These are phyloP conservation scores for Mycena leptocephala DNA, from an alignment of 768 basidiomycete genomes.

Conservation along the genomic window DNA sequence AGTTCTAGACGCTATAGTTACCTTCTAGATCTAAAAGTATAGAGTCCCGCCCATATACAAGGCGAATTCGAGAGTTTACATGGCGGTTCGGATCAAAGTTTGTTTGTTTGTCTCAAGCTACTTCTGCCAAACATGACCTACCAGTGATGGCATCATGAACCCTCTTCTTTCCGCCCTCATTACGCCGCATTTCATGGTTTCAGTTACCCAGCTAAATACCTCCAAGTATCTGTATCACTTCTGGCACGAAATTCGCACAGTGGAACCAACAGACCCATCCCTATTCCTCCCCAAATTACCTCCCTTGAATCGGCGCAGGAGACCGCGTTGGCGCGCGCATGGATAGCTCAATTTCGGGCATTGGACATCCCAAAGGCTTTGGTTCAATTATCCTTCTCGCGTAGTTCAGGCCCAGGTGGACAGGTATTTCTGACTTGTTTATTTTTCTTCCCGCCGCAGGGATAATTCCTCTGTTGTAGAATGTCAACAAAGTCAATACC, in stretches of 20 bases:
- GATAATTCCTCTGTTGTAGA: constrained; percentile 62
- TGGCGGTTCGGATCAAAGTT: no score
- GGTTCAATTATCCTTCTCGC: constrained; percentile 79
- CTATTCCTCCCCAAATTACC: constrained; percentile 60
- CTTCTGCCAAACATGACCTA: no score
- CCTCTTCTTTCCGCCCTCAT: background rate
- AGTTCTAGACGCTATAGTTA: background rate
- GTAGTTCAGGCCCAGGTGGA: constrained; percentile 90
- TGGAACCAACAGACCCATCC: constrained; percentile 43
- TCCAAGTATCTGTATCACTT: background rate
- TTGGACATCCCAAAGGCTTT: constrained; percentile 63
- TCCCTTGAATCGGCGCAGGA: constrained; percentile 58
- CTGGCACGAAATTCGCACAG: constrained; percentile 20
- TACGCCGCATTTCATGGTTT: background rate
- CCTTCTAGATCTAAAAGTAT: background rate
- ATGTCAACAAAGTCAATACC: constrained; percentile 93
- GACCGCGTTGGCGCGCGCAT: constrained; percentile 63
- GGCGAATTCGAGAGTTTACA: no score
- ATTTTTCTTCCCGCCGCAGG: background rate
- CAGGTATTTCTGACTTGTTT: constrained; percentile 66
- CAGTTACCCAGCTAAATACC: background rate
- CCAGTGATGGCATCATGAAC: background rate
- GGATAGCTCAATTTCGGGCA: constrained; percentile 69
- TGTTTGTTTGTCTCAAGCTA: no score
- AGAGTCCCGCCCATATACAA: no score